Evolutionary conservation across 2,329 filamentous ascomycete genomes (phyloP).

Genomic region (Colletotrichum shisoi): DNA sequence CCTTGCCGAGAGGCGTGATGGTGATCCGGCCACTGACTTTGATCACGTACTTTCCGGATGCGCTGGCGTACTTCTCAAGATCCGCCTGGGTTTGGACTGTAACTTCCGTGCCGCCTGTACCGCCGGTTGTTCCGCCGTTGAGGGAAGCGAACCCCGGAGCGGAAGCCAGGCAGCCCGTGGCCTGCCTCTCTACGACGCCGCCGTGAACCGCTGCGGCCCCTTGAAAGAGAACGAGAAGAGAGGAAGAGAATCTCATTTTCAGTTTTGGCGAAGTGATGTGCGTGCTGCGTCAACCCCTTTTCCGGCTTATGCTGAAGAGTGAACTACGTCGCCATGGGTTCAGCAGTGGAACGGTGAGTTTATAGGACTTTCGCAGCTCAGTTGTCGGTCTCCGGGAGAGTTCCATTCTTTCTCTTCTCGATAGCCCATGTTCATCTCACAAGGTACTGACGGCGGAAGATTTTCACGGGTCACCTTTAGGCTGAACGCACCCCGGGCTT

Average conservation of each 20-base stretch:
- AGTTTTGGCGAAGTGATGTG: no score
- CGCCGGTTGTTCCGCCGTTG: slow-evolving; percentile 43
- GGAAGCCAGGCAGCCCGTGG: slow-evolving; percentile 26
- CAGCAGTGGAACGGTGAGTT: no score
- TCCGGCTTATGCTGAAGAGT: not conserved
- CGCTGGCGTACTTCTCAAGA: slow-evolving; percentile 41
- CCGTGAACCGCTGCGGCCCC: not conserved
- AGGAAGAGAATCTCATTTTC: slow-evolving; percentile 5
- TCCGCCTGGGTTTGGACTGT: slow-evolving; percentile 41
- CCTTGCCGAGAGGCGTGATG: slow-evolving; percentile 41
- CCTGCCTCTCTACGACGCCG: slow-evolving; percentile 3
- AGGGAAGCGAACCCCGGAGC: slow-evolving; percentile 43
- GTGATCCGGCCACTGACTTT: slow-evolving; percentile 43
- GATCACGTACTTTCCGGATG: slow-evolving; percentile 42
- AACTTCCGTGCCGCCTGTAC: slow-evolving; percentile 40
- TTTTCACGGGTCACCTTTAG: not conserved
- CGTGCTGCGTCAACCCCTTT: no score
- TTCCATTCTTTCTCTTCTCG: not conserved
- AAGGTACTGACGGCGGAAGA: not conserved
- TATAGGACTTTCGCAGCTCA: not conserved
- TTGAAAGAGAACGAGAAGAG: not conserved
- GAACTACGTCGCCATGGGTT: no score
- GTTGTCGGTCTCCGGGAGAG: no score
- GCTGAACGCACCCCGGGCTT: not conserved
- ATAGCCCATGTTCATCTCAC: not conserved